A percentile compares a stretch with the other conserved stretches of the same genome.
Evolutionary conservation across 2,329 filamentous ascomycete species (phyloP).

Genomic region (Colletotrichum acutatum): DNA sequence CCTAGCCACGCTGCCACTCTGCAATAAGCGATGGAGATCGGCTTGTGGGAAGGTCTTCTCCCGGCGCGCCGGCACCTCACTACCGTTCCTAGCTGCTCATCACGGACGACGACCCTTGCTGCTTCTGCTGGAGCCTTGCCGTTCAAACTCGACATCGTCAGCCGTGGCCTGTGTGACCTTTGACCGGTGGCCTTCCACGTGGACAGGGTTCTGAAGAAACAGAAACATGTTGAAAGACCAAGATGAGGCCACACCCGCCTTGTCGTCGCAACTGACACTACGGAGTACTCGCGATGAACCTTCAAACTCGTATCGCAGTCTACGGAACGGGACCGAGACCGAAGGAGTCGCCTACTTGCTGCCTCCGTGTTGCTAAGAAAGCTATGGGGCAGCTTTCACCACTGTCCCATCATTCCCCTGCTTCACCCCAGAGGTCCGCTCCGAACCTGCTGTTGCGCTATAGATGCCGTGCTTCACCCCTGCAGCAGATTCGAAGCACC

Average conservation of each 20-base stretch:
- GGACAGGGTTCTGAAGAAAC: neutral
- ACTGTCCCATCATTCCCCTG: neutral
- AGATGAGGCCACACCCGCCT: neutral
- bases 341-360: neutral
- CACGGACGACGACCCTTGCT: neutral
- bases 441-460: neutral
- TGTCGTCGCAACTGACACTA: neutral
- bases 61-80: constrained; percentile 19
- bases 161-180: neutral
- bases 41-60: constrained; percentile 21
- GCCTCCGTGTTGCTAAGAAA: neutral
- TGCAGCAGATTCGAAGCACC: neutral
- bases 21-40: constrained; percentile 27
- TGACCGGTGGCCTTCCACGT: neutral
- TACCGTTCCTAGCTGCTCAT: constrained; percentile 5
- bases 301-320: neutral
- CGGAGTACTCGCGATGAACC: neutral
- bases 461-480: neutral
- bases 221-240: neutral
- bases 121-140: neutral
- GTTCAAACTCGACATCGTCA: neutral
- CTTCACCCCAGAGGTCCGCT: neutral
- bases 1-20: constrained; percentile 15
- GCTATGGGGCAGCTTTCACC: neutral
- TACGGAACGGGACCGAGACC: neutral